Percentiles rank a stretch among this genome's conserved stretches.
Evolutionary conservation across 2,329 filamentous ascomycete genomes (phyloP).

Genomic region (Exophiala calicioides): DNA sequence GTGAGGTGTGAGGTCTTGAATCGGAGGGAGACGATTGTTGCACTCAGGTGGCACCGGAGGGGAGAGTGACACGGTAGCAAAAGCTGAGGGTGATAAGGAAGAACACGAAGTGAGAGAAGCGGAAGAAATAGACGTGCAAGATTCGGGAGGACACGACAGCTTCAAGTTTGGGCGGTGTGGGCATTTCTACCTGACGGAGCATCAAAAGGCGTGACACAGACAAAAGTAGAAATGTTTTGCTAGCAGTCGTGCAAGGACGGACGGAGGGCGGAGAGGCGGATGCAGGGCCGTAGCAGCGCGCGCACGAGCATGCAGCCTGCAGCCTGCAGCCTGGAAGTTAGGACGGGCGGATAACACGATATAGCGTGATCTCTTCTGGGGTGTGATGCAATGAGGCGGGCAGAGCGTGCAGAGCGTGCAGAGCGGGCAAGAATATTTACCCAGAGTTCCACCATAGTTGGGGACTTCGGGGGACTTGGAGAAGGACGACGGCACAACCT

Average conservation of each 20-base stretch:
- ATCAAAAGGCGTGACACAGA: constrained; percentile 1
- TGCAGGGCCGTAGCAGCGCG: no score
- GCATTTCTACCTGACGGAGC: constrained; percentile 10
- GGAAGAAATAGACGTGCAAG: constrained; percentile 1
- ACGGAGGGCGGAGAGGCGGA: constrained; percentile 13
- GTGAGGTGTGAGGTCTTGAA: constrained; percentile 68
- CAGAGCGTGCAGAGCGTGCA: background rate
- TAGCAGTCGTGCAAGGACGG: background rate
- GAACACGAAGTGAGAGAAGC: constrained; percentile 17
- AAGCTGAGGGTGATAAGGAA: no score
- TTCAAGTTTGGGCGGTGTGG: constrained; percentile 19
- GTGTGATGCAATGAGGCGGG: background rate
- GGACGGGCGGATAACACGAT: constrained; percentile 4
- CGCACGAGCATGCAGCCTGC: no score
- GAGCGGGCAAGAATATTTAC: background rate
- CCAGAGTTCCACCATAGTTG: no score
- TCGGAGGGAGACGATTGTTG: constrained; percentile 57
- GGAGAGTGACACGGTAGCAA: no score
- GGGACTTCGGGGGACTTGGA: no score
- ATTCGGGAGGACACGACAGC: constrained; percentile 7
- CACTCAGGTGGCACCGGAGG: constrained; percentile 43
- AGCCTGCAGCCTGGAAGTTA: background rate
- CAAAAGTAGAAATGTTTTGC: constrained; percentile 1
- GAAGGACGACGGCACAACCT: background rate
- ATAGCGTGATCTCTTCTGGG: no score